Conservation (phyloP, 495 filamentous ascomycete genomes). For the Penicillium steckii region DNA sequence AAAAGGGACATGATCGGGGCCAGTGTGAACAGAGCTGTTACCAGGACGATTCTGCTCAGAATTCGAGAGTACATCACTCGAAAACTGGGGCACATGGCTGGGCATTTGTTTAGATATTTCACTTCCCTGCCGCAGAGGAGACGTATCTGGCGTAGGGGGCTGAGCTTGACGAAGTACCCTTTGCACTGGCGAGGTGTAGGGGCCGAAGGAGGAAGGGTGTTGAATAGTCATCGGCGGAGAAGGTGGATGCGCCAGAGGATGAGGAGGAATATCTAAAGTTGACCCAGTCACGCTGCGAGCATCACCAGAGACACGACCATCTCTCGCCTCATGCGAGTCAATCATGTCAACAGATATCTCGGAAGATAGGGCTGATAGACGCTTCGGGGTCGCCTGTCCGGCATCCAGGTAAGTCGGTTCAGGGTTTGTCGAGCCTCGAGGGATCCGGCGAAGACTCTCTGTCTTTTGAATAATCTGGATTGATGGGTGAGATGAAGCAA, state of each 20-base stretch:
- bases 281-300: slow-evolving; percentile 39
- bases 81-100: slow-evolving; percentile 33
- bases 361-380: slow-evolving; percentile 72
- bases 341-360: slow-evolving; percentile 72
- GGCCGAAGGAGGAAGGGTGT: slow-evolving; percentile 51
- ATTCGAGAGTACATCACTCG: slow-evolving; percentile 37
- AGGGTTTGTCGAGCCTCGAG: slow-evolving; percentile 44
- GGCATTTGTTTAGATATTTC: slow-evolving; percentile 17
- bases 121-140: slow-evolving; percentile 33
- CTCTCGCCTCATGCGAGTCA: slow-evolving; percentile 45
- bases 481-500: slow-evolving; percentile 46
- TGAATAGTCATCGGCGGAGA: slow-evolving; percentile 77
- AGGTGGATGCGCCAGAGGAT: slow-evolving; percentile 70
- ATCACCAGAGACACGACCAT: slow-evolving; percentile 32
- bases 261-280: slow-evolving; percentile 54
- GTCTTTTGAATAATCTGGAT: slow-evolving; percentile 58
- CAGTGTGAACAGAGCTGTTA: slow-evolving; percentile 8
- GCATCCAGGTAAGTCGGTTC: slow-evolving; percentile 19
- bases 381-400: slow-evolving; percentile 21
- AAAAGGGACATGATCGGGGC: slow-evolving; percentile 76
- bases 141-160: slow-evolving; percentile 52
- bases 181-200: slow-evolving; percentile 36
- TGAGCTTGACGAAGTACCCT: slow-evolving; percentile 41
- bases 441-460: slow-evolving; percentile 55
- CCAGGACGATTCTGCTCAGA: slow-evolving; percentile 30